phyloP scores from a whole-genome alignment of 306 rosid species.

The Dalbergia oliveri region DNA sequence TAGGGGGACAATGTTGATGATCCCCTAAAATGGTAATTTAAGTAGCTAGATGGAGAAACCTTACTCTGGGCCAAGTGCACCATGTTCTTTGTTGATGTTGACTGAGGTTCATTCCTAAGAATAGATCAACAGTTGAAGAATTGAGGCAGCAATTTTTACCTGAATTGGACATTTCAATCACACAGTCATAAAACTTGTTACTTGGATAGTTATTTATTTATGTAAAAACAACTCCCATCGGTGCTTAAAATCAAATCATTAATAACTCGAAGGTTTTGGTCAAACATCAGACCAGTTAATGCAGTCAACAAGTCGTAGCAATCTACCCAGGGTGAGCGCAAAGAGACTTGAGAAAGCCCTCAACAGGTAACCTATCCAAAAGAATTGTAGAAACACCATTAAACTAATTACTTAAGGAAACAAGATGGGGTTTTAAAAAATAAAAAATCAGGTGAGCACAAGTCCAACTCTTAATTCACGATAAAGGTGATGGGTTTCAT shows the following conservation, averaged over 20 bases:
- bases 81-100: conserved; percentile 87
- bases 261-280: conserved; percentile 14
- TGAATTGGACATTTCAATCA: conserved; percentile 42
- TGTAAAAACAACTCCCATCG: not conserved
- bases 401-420: too few species aligned
- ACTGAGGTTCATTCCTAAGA: conserved; percentile 77
- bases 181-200: not conserved
- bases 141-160: conserved; percentile 89
- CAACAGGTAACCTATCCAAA: conserved; percentile 56
- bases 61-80: conserved; percentile 90
- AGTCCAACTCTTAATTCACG: too few species aligned
- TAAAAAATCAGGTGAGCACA: too few species aligned
- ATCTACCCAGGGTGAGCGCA: conserved; percentile 64
- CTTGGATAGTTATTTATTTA: not conserved
- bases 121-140: conserved; percentile 72
- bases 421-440: too few species aligned
- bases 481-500: too few species aligned
- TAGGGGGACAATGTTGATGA: too few species aligned
- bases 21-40: not conserved
- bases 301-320: conserved; percentile 72
- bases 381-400: not conserved
- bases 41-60: conserved; percentile 6
- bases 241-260: conserved; percentile 2
- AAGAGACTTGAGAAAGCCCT: conserved; percentile 52
- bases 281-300: conserved; percentile 61